These are phyloP conservation scores for Neurospora terricola DNA, from an alignment of 495 filamentous ascomycete species.

Conservation along the genomic window DNA sequence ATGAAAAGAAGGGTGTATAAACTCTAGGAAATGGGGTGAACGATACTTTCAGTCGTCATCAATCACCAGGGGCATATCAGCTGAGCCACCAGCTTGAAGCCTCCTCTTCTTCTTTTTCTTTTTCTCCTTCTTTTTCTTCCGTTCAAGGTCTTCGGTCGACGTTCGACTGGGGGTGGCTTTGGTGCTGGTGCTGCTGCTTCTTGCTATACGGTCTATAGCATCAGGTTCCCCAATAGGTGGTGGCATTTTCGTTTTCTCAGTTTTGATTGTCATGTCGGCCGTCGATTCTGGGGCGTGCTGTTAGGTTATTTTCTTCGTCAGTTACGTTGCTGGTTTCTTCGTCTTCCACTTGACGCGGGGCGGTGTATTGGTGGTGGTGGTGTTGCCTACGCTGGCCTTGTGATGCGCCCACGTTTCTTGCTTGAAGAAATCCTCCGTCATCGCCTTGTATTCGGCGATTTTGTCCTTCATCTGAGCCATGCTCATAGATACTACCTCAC, in stretches of 20 bases:
- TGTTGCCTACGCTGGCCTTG: constrained; percentile 10
- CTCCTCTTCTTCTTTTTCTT: background rate
- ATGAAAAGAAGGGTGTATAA: background rate
- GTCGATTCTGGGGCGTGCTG: background rate
- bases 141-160: background rate
- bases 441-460: background rate
- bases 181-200: background rate
- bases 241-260: background rate
- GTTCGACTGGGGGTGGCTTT: background rate
- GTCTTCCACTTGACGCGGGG: background rate
- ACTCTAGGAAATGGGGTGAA: background rate
- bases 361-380: background rate
- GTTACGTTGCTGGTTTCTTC: background rate
- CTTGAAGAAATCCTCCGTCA: constrained; percentile 9
- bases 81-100: background rate
- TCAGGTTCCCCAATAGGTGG: background rate
- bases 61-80: background rate
- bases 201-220: background rate
- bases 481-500: constrained; percentile 2
- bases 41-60: background rate
- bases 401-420: constrained; percentile 7
- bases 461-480: constrained; percentile 6
- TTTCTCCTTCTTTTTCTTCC: background rate
- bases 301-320: background rate
- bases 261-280: background rate